Percentiles rank a stretch among this genome's conserved stretches.
These are phyloP conservation scores for Quercus lobata DNA, from an alignment of 331 rosid genomes.

Conservation along the genomic window DNA sequence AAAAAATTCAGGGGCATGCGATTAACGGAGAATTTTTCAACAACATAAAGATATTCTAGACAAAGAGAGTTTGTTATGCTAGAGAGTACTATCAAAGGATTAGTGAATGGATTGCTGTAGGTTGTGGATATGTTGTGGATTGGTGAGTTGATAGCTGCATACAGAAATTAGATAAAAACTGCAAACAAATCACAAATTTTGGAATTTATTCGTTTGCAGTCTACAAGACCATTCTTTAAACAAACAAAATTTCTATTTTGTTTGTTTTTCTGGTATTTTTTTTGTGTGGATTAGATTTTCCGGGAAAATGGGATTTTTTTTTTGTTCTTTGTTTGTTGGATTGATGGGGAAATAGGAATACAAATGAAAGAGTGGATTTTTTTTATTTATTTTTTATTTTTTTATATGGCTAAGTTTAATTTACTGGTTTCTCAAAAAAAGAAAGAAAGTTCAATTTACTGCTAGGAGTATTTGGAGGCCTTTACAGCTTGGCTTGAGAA, in stretches of 20 bases:
- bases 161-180: background rate
- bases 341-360: background rate
- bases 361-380: background rate
- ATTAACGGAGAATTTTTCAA: background rate
- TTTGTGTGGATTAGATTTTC: background rate
- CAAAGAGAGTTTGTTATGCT: background rate
- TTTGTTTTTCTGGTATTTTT: too few species aligned
- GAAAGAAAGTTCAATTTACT: background rate
- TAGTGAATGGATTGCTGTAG: background rate
- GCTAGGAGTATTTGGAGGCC: background rate
- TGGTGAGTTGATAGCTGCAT: background rate
- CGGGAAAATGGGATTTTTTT: background rate
- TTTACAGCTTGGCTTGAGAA: background rate
- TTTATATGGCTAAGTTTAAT: background rate
- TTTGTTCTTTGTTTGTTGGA: background rate
- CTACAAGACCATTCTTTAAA: background rate
- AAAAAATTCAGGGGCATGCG: background rate
- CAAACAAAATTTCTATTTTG: background rate
- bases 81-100: background rate
- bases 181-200: background rate
- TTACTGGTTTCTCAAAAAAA: background rate
- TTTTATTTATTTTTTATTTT: conserved; percentile 1
- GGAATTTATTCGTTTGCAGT: background rate
- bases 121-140: background rate
- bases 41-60: background rate